A percentile compares a stretch with the other conserved stretches of the same genome.
Conservation (phyloP, 139 green algal genomes). For the Micractinium sp. region DNA sequence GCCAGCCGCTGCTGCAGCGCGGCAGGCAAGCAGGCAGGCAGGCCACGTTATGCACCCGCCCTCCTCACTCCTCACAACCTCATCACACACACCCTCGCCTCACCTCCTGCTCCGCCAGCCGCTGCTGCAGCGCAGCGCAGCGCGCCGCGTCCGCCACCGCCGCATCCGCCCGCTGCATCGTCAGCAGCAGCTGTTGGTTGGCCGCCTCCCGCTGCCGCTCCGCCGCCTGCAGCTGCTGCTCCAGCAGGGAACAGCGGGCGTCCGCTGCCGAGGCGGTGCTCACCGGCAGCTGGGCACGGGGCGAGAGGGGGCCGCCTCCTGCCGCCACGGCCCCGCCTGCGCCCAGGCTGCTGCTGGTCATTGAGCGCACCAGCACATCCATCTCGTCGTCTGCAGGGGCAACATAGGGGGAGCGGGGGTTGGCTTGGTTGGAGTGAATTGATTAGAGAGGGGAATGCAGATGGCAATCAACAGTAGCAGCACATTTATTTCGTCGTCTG, state of each 20-base stretch:
- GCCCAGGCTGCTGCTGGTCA: slow-evolving; percentile 16
- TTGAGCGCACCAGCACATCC: slow-evolving; percentile 21
- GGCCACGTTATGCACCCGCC: background rate
- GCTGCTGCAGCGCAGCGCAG: slow-evolving; percentile 29
- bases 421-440: background rate
- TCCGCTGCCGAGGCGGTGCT: slow-evolving; percentile 3
- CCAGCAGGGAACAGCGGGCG: background rate
- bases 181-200: slow-evolving; percentile 29
- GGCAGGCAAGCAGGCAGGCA: background rate
- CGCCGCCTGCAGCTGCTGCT: slow-evolving; percentile 21
- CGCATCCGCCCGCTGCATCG: slow-evolving; percentile 58
- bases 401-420: background rate
- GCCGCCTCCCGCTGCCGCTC: slow-evolving; percentile 33
- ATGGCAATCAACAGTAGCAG: background rate
- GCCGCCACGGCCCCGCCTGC: background rate
- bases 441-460: background rate
- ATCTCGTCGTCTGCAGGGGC: slow-evolving; percentile 11
- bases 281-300: background rate
- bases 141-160: slow-evolving; percentile 40
- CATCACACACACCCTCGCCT: background rate
- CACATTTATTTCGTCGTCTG: background rate
- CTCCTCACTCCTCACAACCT: too few species aligned
- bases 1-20: slow-evolving; percentile 26
- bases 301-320: background rate
- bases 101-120: slow-evolving; percentile 28